phyloP scores from a whole-genome alignment of 805 yeast genomes.

The Kodamaea neixiangensis region DNA sequence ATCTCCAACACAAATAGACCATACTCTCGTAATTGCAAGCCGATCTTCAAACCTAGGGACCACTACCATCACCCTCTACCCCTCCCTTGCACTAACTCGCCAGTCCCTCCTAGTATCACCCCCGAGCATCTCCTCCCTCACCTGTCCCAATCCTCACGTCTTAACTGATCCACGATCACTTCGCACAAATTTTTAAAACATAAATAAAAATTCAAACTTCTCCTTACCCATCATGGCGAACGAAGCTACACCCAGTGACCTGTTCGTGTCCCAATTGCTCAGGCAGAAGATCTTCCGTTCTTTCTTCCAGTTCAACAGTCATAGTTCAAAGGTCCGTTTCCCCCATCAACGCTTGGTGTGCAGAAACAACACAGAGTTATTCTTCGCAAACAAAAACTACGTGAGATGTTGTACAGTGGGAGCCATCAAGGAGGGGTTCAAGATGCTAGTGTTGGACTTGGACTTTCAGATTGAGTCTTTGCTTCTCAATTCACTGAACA shows the following conservation, averaged over 20 bases:
- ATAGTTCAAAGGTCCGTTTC: background rate
- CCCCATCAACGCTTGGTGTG: constrained; percentile 5
- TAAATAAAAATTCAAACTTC: background rate
- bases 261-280: constrained; percentile 10
- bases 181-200: background rate
- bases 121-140: too few relatives aligned
- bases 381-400: constrained; percentile 31
- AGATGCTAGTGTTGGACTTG: constrained; percentile 19
- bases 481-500: constrained; percentile 41
- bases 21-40: too few relatives aligned
- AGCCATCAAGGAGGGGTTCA: constrained; percentile 22
- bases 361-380: constrained; percentile 24
- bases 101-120: too few relatives aligned
- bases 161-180: too few relatives aligned
- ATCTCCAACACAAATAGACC: too few relatives aligned
- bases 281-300: constrained; percentile 9
- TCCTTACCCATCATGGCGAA: background rate
- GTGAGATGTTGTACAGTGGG: constrained; percentile 32
- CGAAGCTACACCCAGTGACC: constrained; percentile 4
- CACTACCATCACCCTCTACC: too few relatives aligned
- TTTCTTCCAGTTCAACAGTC: background rate
- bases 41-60: too few relatives aligned
- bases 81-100: too few relatives aligned
- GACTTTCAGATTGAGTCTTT: constrained; percentile 35
- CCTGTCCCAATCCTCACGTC: too few relatives aligned